phyloP scores from a whole-genome alignment of 148 eudicot genomes.

The Mesembryanthemum crystallinum region DNA sequence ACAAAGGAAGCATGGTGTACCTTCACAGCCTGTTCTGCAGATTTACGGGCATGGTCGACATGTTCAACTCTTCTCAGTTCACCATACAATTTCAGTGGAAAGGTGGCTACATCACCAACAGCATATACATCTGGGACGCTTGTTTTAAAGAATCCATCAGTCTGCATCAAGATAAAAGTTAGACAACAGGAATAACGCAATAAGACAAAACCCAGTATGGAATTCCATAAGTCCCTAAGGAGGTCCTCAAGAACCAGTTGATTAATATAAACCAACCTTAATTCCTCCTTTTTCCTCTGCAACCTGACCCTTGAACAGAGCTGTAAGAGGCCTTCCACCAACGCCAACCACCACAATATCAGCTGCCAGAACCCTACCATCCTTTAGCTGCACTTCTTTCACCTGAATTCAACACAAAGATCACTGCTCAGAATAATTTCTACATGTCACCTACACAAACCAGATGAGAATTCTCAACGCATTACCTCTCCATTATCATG shows the following conservation, averaged over 20 bases:
- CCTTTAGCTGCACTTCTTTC: constrained; percentile 80
- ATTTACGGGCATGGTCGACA: constrained; percentile 95
- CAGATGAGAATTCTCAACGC: background rate
- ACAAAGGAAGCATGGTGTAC: constrained; percentile 28
- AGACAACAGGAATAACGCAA: background rate
- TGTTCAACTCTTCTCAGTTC: constrained; percentile 94
- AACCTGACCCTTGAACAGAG: constrained; percentile 84
- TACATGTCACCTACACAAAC: background rate
- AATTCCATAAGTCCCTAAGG: background rate
- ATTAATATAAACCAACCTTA: constrained; percentile 46
- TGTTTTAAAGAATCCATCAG: constrained; percentile 88
- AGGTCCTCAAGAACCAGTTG: background rate
- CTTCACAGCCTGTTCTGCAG: constrained; percentile 99
- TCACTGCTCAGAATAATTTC: background rate
- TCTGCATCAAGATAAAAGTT: constrained; percentile 44
- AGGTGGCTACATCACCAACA: constrained; percentile 95
- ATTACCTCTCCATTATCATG: constrained; percentile 75
- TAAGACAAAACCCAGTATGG: no score
- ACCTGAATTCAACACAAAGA: constrained; percentile 45
- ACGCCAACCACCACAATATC: constrained; percentile 97
- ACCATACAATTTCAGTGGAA: constrained; percentile 85
- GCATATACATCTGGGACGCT: constrained; percentile 87
- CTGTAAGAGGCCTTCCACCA: constrained; percentile 84
- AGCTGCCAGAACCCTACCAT: constrained; percentile 86
- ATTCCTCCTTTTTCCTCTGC: constrained; percentile 98